Evolutionary conservation across 345 rosid genomes (phyloP).

Genomic region (Eucalyptus lansdowneana): DNA sequence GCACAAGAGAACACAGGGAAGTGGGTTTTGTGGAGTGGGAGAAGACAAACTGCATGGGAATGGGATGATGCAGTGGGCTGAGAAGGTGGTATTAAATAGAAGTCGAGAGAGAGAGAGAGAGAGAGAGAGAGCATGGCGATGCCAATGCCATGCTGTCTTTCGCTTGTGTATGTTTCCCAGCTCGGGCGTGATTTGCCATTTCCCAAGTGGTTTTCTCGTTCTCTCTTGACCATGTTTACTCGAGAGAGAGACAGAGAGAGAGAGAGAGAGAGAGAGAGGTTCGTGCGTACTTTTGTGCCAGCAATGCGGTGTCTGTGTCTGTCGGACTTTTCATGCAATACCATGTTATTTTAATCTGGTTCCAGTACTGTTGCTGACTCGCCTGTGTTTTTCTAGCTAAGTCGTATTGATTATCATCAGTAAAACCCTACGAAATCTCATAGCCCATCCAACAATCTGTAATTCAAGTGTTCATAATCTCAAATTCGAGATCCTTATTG

Average conservation of each 20-base stretch:
- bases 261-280: background rate
- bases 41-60: constrained; percentile 40
- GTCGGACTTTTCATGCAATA: constrained; percentile 26
- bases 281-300: background rate
- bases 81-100: constrained; percentile 26
- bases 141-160: constrained; percentile 16
- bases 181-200: background rate
- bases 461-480: background rate
- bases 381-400: background rate
- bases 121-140: background rate
- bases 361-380: background rate
- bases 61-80: constrained; percentile 23
- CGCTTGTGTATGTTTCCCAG: background rate
- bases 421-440: background rate
- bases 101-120: background rate
- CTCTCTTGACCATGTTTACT: background rate
- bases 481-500: background rate
- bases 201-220: background rate
- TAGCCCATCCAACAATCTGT: background rate
- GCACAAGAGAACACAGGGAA: background rate
- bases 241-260: background rate
- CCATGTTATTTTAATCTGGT: background rate
- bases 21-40: constrained; percentile 13
- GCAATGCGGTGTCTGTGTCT: constrained; percentile 1
- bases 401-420: background rate